phyloP scores from a whole-genome alignment of 768 basidiomycete genomes.

The Russula sp. region DNA sequence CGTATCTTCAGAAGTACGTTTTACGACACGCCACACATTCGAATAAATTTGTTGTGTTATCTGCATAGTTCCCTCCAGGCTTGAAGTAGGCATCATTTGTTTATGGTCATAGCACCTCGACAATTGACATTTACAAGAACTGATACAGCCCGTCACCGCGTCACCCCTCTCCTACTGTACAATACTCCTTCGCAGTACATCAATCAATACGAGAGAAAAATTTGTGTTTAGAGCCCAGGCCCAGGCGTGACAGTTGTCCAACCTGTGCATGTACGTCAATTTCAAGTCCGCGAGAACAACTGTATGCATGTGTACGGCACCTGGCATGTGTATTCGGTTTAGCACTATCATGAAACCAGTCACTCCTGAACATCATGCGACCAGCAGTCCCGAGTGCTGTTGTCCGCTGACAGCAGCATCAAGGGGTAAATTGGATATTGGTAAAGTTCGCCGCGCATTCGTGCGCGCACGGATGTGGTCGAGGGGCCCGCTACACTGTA shows the following conservation, averaged over 20 bases:
- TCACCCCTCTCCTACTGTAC: no score
- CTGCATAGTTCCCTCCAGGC: neutral
- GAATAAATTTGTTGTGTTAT: neutral
- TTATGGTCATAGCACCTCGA: neutral
- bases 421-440: neutral
- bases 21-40: slow-evolving; percentile 24
- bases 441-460: slow-evolving; percentile 5
- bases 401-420: neutral
- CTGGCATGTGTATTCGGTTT: neutral
- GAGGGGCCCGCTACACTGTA: slow-evolving; percentile 29
- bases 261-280: neutral
- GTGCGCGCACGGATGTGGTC: slow-evolving; percentile 18
- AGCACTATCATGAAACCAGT: neutral
- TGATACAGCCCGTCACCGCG: neutral
- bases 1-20: slow-evolving; percentile 19
- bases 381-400: neutral
- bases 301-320: neutral
- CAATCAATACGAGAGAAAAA: neutral
- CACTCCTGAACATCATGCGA: neutral
- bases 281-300: neutral
- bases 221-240: neutral
- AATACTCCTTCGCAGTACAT: neutral
- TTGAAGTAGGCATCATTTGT: no score
- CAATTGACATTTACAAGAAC: neutral
- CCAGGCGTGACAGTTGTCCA: neutral